These are phyloP conservation scores for Epichloe sibirici DNA, from an alignment of 2,329 filamentous ascomycete genomes.

Conservation along the genomic window DNA sequence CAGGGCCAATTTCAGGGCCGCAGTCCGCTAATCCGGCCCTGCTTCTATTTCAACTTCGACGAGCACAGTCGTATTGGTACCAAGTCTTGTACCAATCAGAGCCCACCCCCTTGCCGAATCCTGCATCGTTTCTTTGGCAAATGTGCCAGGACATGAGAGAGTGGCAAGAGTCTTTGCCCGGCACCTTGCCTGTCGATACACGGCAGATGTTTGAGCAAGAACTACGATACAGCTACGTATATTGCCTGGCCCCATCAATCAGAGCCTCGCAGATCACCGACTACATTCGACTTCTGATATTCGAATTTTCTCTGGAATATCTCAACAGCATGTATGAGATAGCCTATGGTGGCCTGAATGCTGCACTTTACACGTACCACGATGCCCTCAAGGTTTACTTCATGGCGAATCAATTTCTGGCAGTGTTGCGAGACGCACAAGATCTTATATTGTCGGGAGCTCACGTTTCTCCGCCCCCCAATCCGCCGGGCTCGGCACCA, in stretches of 20 bases:
- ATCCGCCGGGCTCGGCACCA: conserved; percentile 32
- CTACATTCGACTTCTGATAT: conserved; percentile 69
- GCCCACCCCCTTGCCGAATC: conserved; percentile 54
- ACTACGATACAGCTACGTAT: conserved; percentile 79
- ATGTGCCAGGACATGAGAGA: conserved; percentile 64
- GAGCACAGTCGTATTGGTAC: conserved; percentile 80
- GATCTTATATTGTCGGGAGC: conserved; percentile 42
- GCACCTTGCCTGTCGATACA: conserved; percentile 50
- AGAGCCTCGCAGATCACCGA: conserved; percentile 60
- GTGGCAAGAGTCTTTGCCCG: conserved; percentile 71
- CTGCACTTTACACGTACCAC: conserved; percentile 70
- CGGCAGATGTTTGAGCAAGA: conserved; percentile 77
- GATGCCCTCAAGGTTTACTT: conserved; percentile 79
- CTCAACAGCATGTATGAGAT: conserved; percentile 61
- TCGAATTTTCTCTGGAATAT: conserved; percentile 78
- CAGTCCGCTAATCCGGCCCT: conserved; percentile 56
- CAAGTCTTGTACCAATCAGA: conserved; percentile 76
- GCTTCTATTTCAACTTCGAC: conserved; percentile 71
- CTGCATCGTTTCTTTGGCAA: conserved; percentile 61
- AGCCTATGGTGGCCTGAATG: conserved; percentile 44
- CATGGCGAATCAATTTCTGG: conserved; percentile 51
- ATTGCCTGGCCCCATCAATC: conserved; percentile 72
- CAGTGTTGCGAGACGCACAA: conserved; percentile 45
- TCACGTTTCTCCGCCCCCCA: conserved; percentile 31
- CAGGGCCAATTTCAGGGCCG: conserved; percentile 30